phyloP scores from a whole-genome alignment of 192 early-diverging fungal species.

The Podila minutissima region DNA sequence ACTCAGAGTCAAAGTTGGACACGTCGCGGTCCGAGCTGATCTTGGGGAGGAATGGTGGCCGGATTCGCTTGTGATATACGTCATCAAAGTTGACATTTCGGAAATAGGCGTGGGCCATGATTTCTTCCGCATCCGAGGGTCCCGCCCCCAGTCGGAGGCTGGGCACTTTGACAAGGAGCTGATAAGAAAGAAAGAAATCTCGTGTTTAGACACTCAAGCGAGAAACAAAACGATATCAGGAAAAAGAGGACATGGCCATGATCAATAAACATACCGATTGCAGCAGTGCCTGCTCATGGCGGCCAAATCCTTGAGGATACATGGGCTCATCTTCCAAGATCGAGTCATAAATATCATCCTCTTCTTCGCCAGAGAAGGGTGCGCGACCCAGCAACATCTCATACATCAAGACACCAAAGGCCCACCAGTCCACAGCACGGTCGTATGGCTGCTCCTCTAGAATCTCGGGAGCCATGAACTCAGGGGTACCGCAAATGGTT shows the following conservation, averaged over 20 bases:
- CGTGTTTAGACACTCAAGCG: background rate
- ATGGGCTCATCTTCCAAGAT: conserved; percentile 96
- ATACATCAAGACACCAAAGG: conserved; percentile 87
- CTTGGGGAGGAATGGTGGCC: conserved; percentile 75
- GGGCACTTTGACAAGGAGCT: conserved; percentile 68
- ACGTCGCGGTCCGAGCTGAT: conserved; percentile 64
- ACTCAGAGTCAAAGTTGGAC: conserved; percentile 67
- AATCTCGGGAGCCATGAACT: conserved; percentile 99
- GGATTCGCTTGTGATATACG: conserved; percentile 70
- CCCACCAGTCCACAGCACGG: conserved; percentile 99
- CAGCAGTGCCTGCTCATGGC: conserved; percentile 59
- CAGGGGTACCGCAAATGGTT: conserved; percentile 99
- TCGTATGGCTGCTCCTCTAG: conserved; percentile 93
- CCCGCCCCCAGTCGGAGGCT: conserved; percentile 68
- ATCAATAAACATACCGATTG: conserved; percentile 40
- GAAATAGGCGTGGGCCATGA: conserved; percentile 85
- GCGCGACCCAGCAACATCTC: conserved; percentile 93
- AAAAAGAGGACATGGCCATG: background rate
- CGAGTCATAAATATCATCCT: conserved; percentile 98
- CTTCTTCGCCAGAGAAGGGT: conserved; percentile 95
- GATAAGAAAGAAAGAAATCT: background rate
- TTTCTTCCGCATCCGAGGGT: conserved; percentile 67
- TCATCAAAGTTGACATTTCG: conserved; percentile 81
- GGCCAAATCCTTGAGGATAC: conserved; percentile 72
- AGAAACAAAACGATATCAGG: background rate